Evolutionary conservation across 108 stramenopile genomes (phyloP).

Genomic region (Bacterosira constricta): DNA sequence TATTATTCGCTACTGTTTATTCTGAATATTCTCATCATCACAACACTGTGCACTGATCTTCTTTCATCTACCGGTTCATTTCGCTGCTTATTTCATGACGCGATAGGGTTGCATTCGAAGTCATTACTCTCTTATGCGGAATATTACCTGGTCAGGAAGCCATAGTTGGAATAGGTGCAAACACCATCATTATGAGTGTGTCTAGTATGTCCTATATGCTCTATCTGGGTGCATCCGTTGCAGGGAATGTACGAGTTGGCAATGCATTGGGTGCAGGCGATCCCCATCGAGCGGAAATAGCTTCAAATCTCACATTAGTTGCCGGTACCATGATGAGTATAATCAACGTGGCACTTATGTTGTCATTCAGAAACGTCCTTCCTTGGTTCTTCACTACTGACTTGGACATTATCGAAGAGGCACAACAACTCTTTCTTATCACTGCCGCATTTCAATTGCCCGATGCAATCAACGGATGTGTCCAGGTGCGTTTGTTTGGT

Average conservation of each 20-base stretch:
- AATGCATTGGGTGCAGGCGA: conserved; percentile 57
- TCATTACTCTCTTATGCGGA: conserved; percentile 46
- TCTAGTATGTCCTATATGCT: conserved; percentile 38
- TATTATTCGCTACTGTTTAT: too few relatives aligned
- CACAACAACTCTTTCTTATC: conserved; percentile 30
- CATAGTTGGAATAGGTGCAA: conserved; percentile 46
- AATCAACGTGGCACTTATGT: conserved; percentile 22
- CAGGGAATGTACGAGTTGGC: conserved; percentile 49
- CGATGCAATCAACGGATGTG: conserved; percentile 36
- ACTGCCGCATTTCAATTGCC: conserved; percentile 48
- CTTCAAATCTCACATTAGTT: conserved; percentile 23
- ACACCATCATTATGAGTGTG: conserved; percentile 40
- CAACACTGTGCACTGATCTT: background rate
- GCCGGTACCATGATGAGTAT: conserved; percentile 10
- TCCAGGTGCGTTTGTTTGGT: conserved; percentile 20
- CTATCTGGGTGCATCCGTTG: conserved; percentile 30
- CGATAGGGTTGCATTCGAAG: conserved; percentile 41
- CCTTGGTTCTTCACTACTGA: conserved; percentile 47
- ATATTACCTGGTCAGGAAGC: conserved; percentile 42
- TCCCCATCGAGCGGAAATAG: conserved; percentile 33
- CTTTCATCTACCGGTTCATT: background rate
- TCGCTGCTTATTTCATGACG: background rate
- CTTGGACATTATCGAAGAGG: conserved; percentile 23
- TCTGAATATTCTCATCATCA: background rate
- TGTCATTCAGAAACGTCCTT: conserved; percentile 25